Evolutionary conservation across 768 basidiomycete species (phyloP).

Genomic region (Omphalotus guepiniiformis): DNA sequence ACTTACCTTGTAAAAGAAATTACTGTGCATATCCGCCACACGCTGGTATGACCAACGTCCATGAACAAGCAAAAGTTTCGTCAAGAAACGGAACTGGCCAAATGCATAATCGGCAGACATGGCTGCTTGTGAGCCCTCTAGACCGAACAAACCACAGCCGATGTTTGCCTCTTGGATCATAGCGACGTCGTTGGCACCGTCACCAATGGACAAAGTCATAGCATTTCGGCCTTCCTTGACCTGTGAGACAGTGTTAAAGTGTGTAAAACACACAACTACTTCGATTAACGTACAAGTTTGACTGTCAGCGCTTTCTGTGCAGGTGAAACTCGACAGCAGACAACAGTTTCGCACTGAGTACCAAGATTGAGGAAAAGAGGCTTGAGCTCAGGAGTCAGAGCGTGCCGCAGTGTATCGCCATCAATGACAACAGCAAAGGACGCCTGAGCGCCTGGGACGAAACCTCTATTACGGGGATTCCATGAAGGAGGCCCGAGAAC

Average conservation of each 20-base stretch:
- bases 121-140: conserved; percentile 96
- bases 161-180: conserved; percentile 99
- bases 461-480: conserved; percentile 60
- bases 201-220: conserved; percentile 96
- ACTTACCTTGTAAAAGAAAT: conserved; percentile 96
- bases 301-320: conserved; percentile 98
- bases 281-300: conserved; percentile 53
- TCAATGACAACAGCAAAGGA: conserved; percentile 96
- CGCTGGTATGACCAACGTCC: conserved; percentile 98
- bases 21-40: conserved; percentile 93
- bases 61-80: conserved; percentile 87
- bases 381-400: conserved; percentile 74
- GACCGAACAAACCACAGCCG: conserved; percentile 88
- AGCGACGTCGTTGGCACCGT: conserved; percentile 96
- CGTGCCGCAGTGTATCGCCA: conserved; percentile 85
- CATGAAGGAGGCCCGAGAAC: conserved; percentile 70
- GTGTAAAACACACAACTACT: conserved; percentile 9
- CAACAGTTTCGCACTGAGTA: conserved; percentile 96
- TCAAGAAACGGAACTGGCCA: conserved; percentile 93
- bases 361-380: conserved; percentile 85
- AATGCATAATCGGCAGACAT: conserved; percentile 99
- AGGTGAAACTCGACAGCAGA: conserved; percentile 96
- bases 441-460: conserved; percentile 58
- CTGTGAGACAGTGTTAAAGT: conserved; percentile 29
- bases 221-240: conserved; percentile 95